phyloP scores from a whole-genome alignment of 176 grass and related monocot genomes.

The Avena atlantica region DNA sequence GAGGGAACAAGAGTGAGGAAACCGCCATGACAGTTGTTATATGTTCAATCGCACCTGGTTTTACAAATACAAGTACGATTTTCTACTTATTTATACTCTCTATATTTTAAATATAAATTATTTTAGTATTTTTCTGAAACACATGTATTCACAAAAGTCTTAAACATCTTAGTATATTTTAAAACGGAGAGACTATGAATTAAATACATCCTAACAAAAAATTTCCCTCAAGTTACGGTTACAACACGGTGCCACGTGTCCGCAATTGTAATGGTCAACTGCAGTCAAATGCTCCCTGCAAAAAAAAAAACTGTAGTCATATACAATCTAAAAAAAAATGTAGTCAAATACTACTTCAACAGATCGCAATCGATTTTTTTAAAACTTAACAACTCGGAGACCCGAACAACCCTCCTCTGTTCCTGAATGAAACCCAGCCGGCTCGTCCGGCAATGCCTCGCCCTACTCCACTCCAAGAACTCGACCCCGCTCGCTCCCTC shows the following conservation, averaged over 20 bases:
- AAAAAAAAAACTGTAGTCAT: neutral
- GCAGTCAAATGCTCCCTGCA: neutral
- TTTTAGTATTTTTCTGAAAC: no score
- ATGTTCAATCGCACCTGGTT: no score
- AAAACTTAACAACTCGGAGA: neutral
- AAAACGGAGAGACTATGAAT: no score
- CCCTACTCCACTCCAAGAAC: conserved; percentile 49
- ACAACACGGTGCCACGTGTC: neutral
- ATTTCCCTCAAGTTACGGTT: neutral
- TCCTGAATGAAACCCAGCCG: conserved; percentile 31
- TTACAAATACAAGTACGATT: no score
- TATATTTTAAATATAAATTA: no score
- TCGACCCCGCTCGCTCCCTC: conserved; percentile 35
- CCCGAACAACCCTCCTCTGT: neutral
- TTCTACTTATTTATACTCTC: no score
- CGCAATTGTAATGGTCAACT: neutral
- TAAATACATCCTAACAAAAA: no score
- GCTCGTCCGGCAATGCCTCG: conserved; percentile 52
- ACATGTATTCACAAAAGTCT: no score
- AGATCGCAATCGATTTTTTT: neutral
- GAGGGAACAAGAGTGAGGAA: no score
- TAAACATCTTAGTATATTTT: no score
- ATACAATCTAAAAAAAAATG: no score
- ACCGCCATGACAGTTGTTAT: no score
- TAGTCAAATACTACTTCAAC: neutral